Conservation (phyloP, 495 filamentous ascomycete species). For the Neurospora sp. region DNA sequence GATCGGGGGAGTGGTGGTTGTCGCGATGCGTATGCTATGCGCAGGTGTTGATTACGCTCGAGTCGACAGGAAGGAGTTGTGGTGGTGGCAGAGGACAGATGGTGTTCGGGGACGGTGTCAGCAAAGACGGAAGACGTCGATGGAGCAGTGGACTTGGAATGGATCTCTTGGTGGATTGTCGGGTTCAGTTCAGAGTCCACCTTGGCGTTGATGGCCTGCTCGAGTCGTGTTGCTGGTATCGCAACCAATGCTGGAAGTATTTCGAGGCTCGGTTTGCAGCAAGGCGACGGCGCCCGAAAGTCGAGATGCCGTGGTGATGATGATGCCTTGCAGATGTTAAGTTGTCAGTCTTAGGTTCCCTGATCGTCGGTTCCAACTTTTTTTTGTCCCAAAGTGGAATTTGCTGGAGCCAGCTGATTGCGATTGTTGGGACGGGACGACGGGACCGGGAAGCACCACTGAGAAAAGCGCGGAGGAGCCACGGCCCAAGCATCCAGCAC, state of each 20-base stretch:
- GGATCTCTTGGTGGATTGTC: not conserved
- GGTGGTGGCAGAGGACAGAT: not conserved
- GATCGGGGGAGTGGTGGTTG: not conserved
- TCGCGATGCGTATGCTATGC: not conserved
- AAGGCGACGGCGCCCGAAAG: not conserved
- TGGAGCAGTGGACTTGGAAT: not conserved
- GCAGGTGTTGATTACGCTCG: not conserved
- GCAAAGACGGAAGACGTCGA: not conserved
- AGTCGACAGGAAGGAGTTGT: not conserved
- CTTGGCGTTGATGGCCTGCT: not conserved
- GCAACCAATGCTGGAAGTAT: not conserved
- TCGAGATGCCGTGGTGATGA: not conserved
- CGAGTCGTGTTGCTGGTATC: not conserved
- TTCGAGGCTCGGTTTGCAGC: not conserved
- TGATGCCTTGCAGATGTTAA: not conserved
- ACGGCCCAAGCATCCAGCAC: not conserved
- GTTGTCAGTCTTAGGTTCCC: not conserved
- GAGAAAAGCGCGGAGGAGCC: not conserved
- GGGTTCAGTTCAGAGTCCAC: not conserved
- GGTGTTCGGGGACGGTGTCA: not conserved
- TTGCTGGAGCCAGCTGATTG: not conserved
- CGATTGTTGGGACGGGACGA: not conserved
- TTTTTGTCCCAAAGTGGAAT: not conserved
- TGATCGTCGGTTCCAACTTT: not conserved
- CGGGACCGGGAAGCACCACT: not conserved